These are phyloP conservation scores for Chalciporus pseudorubinellus DNA, from an alignment of 768 basidiomycete genomes.

Conservation along the genomic window DNA sequence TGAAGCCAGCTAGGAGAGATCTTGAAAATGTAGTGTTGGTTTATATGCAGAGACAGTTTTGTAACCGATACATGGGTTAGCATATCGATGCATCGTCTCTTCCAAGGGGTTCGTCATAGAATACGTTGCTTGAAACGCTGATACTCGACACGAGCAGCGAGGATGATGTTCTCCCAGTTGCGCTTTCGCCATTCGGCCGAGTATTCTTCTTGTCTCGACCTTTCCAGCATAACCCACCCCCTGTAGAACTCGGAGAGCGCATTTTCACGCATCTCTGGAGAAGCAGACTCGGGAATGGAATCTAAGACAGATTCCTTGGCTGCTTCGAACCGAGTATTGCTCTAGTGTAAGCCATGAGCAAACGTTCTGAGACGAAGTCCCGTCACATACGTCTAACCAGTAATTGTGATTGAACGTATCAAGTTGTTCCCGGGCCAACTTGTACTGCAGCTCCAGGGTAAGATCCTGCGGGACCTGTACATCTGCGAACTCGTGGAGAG, in stretches of 20 bases:
- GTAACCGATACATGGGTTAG: background rate
- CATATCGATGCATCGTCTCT: background rate
- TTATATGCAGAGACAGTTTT: background rate
- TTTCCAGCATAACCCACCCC: slow-evolving; percentile 74
- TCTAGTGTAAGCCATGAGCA: slow-evolving; percentile 42
- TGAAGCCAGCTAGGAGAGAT: slow-evolving; percentile 5
- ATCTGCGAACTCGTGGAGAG: slow-evolving; percentile 65
- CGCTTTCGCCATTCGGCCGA: slow-evolving; percentile 65
- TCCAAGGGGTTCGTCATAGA: slow-evolving; percentile 7
- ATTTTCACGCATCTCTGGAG: slow-evolving; percentile 57
- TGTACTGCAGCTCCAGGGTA: slow-evolving; percentile 64
- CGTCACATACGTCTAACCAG: slow-evolving; percentile 70
- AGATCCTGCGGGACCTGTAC: slow-evolving; percentile 30
- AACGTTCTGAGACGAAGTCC: background rate
- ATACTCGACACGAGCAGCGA: slow-evolving; percentile 57
- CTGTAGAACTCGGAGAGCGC: slow-evolving; percentile 72
- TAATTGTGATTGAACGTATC: slow-evolving; percentile 76
- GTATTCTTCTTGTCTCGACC: slow-evolving; percentile 53
- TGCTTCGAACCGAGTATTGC: slow-evolving; percentile 75
- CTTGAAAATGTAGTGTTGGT: background rate
- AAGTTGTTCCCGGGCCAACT: slow-evolving; percentile 65
- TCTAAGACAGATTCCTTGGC: slow-evolving; percentile 59
- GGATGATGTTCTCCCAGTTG: slow-evolving; percentile 53
- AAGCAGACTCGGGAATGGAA: slow-evolving; percentile 50
- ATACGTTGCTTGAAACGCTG: slow-evolving; percentile 40